Conservation (phyloP, 768 basidiomycete species). For the Hygrocybe coccinea region DNA sequence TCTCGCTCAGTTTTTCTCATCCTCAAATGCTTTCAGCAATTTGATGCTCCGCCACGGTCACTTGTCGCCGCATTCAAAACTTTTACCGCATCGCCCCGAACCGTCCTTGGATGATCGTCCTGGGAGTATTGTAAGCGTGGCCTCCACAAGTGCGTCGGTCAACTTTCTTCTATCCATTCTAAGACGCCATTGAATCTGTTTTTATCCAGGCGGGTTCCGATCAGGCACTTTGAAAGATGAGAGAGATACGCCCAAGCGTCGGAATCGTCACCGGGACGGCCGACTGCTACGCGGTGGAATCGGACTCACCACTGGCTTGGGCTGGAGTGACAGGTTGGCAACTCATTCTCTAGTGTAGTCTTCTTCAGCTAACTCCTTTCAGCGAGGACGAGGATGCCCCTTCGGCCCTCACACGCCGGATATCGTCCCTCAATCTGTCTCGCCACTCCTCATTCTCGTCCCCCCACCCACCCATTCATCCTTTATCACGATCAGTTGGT, state of each 20-base stretch:
- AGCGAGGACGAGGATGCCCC: constrained; percentile 75
- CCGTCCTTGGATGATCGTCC: constrained; percentile 13
- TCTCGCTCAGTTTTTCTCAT: constrained; percentile 6
- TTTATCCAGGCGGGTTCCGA: constrained; percentile 25
- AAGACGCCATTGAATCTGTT: constrained; percentile 2
- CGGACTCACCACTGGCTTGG: constrained; percentile 65
- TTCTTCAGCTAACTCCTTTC: constrained; percentile 5
- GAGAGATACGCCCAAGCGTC: constrained; percentile 51
- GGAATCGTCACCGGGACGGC: constrained; percentile 61
- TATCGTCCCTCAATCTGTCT: constrained; percentile 53
- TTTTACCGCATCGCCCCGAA: constrained; percentile 38
- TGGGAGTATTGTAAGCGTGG: constrained; percentile 33
- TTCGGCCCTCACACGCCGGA: constrained; percentile 56
- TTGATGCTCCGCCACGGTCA: constrained; percentile 65
- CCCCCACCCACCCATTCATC: constrained; percentile 29
- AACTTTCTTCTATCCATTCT: constrained; percentile 5
- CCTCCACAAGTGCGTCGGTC: constrained; percentile 31
- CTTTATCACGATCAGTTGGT: constrained; percentile 30
- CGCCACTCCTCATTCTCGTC: constrained; percentile 44
- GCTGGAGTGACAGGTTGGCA: constrained; percentile 68
- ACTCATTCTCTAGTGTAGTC: background rate
- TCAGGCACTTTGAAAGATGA: constrained; percentile 46
- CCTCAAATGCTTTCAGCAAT: constrained; percentile 35
- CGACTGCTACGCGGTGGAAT: constrained; percentile 53
- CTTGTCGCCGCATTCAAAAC: constrained; percentile 60